phyloP scores from a whole-genome alignment of 768 basidiomycete genomes.

The Podaxis sp. region DNA sequence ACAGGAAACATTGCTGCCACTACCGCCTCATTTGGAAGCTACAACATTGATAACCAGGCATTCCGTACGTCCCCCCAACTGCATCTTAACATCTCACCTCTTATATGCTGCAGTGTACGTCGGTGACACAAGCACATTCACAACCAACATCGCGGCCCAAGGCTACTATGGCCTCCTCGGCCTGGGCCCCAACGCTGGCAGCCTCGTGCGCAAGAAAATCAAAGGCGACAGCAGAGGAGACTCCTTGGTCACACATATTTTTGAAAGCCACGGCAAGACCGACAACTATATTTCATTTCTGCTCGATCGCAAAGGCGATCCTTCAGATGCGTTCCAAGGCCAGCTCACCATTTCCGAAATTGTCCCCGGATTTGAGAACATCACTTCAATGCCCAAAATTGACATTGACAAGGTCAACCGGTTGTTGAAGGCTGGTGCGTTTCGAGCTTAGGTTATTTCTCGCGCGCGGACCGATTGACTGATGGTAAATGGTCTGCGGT shows the following conservation, averaged over 20 bases:
- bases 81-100: background rate
- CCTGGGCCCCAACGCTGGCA: constrained; percentile 75
- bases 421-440: constrained; percentile 47
- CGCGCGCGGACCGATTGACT: background rate
- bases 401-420: constrained; percentile 63
- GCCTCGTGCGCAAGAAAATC: constrained; percentile 59
- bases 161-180: constrained; percentile 75
- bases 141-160: constrained; percentile 55
- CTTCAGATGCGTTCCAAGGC: constrained; percentile 51
- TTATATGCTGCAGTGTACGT: constrained; percentile 53
- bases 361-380: constrained; percentile 59
- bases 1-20: constrained; percentile 59
- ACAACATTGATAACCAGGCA: constrained; percentile 62
- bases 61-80: constrained; percentile 48
- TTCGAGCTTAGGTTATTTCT: background rate
- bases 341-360: constrained; percentile 71
- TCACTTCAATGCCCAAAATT: constrained; percentile 63
- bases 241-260: constrained; percentile 64
- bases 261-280: constrained; percentile 53
- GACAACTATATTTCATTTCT: constrained; percentile 70
- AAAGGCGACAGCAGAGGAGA: constrained; percentile 45
- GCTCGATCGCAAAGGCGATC: constrained; percentile 60
- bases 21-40: constrained; percentile 52
- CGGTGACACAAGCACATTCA: constrained; percentile 60
- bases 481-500: constrained; percentile 10